Evolutionary conservation across 2,329 filamentous ascomycete species (phyloP).

Genomic region (Graphilbum ipis-grandicollis): DNA sequence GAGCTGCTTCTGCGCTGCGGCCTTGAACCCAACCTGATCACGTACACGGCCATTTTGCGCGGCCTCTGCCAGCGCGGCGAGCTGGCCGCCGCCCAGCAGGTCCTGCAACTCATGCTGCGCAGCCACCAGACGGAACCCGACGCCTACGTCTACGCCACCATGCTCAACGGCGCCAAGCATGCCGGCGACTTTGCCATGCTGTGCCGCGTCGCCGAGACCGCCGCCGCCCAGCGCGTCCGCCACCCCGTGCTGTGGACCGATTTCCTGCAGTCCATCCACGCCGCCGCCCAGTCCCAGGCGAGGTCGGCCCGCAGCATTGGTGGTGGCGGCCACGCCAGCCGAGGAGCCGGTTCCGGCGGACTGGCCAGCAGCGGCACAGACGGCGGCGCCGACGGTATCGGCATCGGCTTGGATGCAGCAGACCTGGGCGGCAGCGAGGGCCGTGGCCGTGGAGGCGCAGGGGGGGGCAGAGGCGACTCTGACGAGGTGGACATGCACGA

Average conservation of each 20-base stretch:
- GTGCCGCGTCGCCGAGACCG: slow-evolving; percentile 33
- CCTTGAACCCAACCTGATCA: slow-evolving; percentile 41
- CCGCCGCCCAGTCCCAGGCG: slow-evolving; percentile 21
- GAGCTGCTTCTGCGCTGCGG: slow-evolving; percentile 40
- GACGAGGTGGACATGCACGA: too few species aligned
- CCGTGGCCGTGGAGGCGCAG: too few species aligned
- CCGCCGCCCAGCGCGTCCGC: slow-evolving; percentile 28
- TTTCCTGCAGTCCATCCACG: slow-evolving; percentile 32
- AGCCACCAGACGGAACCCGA: slow-evolving; percentile 47
- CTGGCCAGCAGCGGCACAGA: background rate
- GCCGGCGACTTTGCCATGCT: slow-evolving; percentile 35
- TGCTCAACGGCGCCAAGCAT: slow-evolving; percentile 54
- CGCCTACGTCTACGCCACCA: slow-evolving; percentile 45
- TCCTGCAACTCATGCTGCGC: slow-evolving; percentile 44
- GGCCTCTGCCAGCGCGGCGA: slow-evolving; percentile 53
- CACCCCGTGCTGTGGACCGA: slow-evolving; percentile 31
- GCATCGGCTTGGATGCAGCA: too few species aligned
- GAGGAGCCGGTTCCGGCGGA: background rate
- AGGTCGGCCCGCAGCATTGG: too few species aligned
- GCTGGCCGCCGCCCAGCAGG: slow-evolving; percentile 41
- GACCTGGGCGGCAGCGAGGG: too few species aligned
- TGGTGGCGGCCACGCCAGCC: too few species aligned
- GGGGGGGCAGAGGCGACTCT: too few species aligned
- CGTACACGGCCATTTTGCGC: slow-evolving; percentile 50
- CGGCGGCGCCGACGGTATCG: background rate